These are phyloP conservation scores for Diophrys appendiculata DNA, from an alignment of 73 alveolate genomes.

Conservation along the genomic window DNA sequence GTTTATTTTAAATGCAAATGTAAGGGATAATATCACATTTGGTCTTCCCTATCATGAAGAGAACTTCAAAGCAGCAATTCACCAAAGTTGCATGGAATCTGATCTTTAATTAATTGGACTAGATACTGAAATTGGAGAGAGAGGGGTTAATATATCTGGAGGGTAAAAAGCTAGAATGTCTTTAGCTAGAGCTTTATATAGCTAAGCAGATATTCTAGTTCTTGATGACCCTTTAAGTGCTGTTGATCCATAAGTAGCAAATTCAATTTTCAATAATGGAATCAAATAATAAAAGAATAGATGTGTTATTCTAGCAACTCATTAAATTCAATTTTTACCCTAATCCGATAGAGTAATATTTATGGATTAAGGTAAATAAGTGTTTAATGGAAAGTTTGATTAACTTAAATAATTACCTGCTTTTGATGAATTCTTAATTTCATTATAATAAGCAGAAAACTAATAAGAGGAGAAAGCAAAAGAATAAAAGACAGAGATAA, in stretches of 20 bases:
- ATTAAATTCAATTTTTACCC: slow-evolving; percentile 48
- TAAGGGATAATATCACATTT: slow-evolving; percentile 49
- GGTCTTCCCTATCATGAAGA: slow-evolving; percentile 42
- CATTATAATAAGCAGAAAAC: not conserved
- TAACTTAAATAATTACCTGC: too few relatives aligned
- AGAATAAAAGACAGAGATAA: too few relatives aligned
- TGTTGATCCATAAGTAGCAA: slow-evolving; percentile 48
- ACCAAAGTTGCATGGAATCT: slow-evolving; percentile 27
- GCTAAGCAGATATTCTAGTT: slow-evolving; percentile 55
- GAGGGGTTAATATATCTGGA: slow-evolving; percentile 71
- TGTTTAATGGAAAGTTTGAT: not conserved
- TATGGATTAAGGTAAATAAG: not conserved
- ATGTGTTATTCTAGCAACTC: slow-evolving; percentile 68
- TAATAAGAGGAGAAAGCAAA: not conserved
- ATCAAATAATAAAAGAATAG: slow-evolving; percentile 37
- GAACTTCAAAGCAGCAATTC: slow-evolving; percentile 33
- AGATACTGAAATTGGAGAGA: slow-evolving; percentile 68
- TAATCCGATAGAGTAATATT: slow-evolving; percentile 8
- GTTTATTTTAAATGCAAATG: slow-evolving; percentile 56
- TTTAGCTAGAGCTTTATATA: slow-evolving; percentile 71
- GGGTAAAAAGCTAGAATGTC: slow-evolving; percentile 76
- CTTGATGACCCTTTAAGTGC: slow-evolving; percentile 71
- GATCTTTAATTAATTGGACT: slow-evolving; percentile 56
- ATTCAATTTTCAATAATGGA: not conserved
- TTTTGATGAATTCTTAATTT: not conserved